Base-by-base conservation (phyloP, 2,329 filamentous ascomycete species). In the Microcyclosporella mali region DNA sequence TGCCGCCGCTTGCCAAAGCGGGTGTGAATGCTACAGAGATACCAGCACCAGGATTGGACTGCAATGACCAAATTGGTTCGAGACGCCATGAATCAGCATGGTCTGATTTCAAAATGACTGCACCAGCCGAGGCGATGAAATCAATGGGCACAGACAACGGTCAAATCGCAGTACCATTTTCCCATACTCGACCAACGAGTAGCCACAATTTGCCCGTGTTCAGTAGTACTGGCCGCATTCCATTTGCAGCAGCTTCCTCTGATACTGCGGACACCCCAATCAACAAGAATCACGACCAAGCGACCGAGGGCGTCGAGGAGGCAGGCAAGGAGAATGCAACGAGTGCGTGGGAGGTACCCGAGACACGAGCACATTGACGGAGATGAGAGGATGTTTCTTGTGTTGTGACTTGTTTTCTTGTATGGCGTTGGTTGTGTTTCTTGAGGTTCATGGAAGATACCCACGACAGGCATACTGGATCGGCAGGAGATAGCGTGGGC, bases 291-390 rank as follows among this genome's bases (percentile, higher is more conserved):
- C n/a, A n/a, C 33, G 18, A 17, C 10, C 6, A 16, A 15, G 10
- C 6, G 8, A 17, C 6, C 33, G 6, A 16, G n/a, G 18, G 15
- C 33, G 18, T 17, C 33, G 18, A 32, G 33, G 9, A 34, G 33
- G 16, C 15, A 15, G 21, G 21, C 11, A 37, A 33, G 32, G 19
- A 30, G 16, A 15, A 27, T 4, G 27, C 25, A 9, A 25, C 4
- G 41, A 51, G 47, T 41, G 59, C 71, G n/a, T 72, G 69, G 67
- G 70, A 70, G 37, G 63, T 71, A 27, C 70, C 68, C 3, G 66
- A 70, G 18, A 71, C 70, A 19, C 68, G 71, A 10, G 45, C 44
- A 17, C 48, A 53, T 29, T 50, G 40, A 40, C 27, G 14, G 32
- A 16, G 15, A 17, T 6, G 16, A 15, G 7, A 33, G 7, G 7